Evolutionary conservation across 169 alveolate genomes (phyloP), one percentile per base, ranked within the genome.

Genomic region (Cryptosporidium felis): DNA sequence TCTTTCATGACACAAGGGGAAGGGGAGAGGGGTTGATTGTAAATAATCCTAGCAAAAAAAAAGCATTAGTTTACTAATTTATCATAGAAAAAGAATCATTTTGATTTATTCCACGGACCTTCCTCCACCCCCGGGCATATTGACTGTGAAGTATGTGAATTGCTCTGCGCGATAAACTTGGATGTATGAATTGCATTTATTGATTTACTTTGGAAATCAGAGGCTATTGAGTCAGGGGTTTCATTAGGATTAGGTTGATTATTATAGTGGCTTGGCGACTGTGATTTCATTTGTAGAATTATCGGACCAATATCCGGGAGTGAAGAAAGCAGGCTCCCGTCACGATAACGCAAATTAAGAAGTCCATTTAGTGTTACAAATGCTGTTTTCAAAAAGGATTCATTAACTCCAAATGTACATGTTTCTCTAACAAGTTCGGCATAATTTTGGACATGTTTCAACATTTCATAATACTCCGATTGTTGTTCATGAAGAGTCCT

Each of bases 361-460:
- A 74, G 42, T 3, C 96, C 95, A 62, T 93, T 92, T 42, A 93
- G 91, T 46, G 92, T 94, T 6, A 92, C 94, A 58, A 93, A 92
- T 0, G 94, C 97, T 46, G 93, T 92, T 80, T 93, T 91, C 46
- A 94, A 74, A 62, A 89, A 91, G 51, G 94, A 95, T 47, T 92
- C 96, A 28, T 93, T 88, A 1, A 93, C 96, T 1, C 97, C 97
- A 61, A 94, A 95, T 49, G 95, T 92, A 82, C 97, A 96, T 2
- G 95, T 89, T 59, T 93, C 93, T 47, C 92, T 89, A 42, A 96
- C 90, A 2, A 91, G 88, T 46, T 91, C 91, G 12, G 95, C 91
- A 90, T 92, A 93, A 28, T 94, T 82, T 85, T 94, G 96, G 38
- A 95, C 97, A 66, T 92, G 92, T 6, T 94, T 91, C 38, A 96